Percentiles rank a stretch among this genome's conserved stretches.
phyloP scores from a whole-genome alignment of 345 rosid species.

The Pistacia vera region DNA sequence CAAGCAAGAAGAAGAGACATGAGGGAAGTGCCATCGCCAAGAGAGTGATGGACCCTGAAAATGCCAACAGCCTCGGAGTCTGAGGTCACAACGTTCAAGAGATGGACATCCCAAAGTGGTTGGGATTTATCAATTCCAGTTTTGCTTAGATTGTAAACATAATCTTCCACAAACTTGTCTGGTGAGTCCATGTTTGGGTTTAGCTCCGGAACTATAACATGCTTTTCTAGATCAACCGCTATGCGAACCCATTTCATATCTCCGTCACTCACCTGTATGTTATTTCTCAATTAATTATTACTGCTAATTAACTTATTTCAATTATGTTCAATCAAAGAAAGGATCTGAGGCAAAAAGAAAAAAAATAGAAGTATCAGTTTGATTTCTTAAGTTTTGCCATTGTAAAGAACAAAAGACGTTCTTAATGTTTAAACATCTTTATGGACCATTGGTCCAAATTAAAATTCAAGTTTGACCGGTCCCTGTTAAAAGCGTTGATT shows the following conservation, averaged over 20 bases:
- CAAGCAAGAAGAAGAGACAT: constrained; percentile 45
- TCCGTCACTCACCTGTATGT: constrained; percentile 30
- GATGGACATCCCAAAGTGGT: constrained; percentile 50
- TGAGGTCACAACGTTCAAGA: constrained; percentile 36
- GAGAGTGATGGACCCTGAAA: constrained; percentile 50
- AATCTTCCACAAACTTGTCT: constrained; percentile 38
- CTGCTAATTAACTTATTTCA: too few species aligned
- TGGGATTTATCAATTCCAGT: constrained; percentile 34
- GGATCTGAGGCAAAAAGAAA: not conserved
- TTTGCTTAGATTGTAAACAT: constrained; percentile 35
- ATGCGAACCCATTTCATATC: constrained; percentile 43
- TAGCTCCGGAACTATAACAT: constrained; percentile 32
- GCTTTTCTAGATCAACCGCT: constrained; percentile 39
- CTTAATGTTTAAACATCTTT: too few species aligned
- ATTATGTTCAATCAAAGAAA: too few species aligned
- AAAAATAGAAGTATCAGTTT: too few species aligned
- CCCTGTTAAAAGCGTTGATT: not conserved
- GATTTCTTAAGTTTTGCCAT: not conserved
- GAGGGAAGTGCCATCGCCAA: constrained; percentile 47
- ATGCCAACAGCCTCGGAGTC: constrained; percentile 36
- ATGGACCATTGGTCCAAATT: not conserved
- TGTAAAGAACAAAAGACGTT: too few species aligned
- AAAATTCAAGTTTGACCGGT: not conserved
- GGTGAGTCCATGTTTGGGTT: constrained; percentile 25
- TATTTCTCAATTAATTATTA: not conserved